Conservation (phyloP, 2,329 filamentous ascomycete genomes). For the Aspergillus brasiliensis region DNA sequence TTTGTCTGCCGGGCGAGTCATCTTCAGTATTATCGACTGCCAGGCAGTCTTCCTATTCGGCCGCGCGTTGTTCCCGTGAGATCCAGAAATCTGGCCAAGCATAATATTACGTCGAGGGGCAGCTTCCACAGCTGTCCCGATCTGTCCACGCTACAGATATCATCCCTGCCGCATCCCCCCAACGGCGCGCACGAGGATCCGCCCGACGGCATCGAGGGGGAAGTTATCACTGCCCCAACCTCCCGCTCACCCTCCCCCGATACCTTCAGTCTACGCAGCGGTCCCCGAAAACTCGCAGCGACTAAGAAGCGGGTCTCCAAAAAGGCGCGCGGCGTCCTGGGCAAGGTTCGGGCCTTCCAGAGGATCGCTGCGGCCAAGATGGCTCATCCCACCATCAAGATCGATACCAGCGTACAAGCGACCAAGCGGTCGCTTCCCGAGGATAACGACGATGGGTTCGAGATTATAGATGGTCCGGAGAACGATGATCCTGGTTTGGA, state of each 20-base stretch:
- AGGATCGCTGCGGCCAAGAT: slow-evolving; percentile 45
- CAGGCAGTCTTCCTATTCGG: not conserved
- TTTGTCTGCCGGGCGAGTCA: not conserved
- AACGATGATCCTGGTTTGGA: slow-evolving; percentile 33
- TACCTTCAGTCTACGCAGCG: slow-evolving; percentile 31
- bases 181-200: slow-evolving; percentile 27
- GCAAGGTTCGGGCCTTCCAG: slow-evolving; percentile 44
- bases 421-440: slow-evolving; percentile 43
- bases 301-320: slow-evolving; percentile 38
- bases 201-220: slow-evolving; percentile 28
- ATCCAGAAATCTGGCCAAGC: slow-evolving; percentile 44
- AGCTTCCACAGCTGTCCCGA: slow-evolving; percentile 48
- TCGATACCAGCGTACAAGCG: slow-evolving; percentile 41
- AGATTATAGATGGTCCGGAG: slow-evolving; percentile 27
- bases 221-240: slow-evolving; percentile 30
- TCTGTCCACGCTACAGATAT: slow-evolving; percentile 41
- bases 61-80: slow-evolving; percentile 24
- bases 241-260: slow-evolving; percentile 38
- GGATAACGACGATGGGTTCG: slow-evolving; percentile 35
- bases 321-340: slow-evolving; percentile 46
- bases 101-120: slow-evolving; percentile 39
- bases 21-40: not conserved
- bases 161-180: slow-evolving; percentile 26
- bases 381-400: slow-evolving; percentile 44
- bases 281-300: slow-evolving; percentile 32